phyloP scores from a whole-genome alignment of 1,139 yeast genomes.

The Candida frijolesensis region DNA sequence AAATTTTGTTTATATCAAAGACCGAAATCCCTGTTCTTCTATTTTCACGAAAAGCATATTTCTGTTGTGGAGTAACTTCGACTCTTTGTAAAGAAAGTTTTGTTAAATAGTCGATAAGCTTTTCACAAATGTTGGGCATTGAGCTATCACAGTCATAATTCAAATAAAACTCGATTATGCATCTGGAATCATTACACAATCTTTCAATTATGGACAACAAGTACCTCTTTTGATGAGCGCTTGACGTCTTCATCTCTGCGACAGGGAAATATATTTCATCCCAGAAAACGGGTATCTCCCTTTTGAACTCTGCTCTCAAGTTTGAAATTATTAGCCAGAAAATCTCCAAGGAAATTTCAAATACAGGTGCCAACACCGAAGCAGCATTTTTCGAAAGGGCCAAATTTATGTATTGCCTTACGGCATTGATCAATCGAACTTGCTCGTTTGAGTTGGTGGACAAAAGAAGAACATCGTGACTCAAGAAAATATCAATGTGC shows the following conservation, averaged over 20 bases:
- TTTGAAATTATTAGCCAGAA: constrained; percentile 88
- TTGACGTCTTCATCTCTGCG: constrained; percentile 87
- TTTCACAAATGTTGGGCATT: constrained; percentile 85
- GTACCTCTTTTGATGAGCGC: constrained; percentile 89
- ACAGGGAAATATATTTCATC: constrained; percentile 94
- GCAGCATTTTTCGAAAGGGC: constrained; percentile 91
- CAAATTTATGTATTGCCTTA: constrained; percentile 81
- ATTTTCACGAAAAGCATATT: constrained; percentile 64
- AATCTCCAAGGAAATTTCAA: constrained; percentile 88
- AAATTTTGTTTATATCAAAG: constrained; percentile 71
- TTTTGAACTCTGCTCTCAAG: constrained; percentile 82
- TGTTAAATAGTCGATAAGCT: constrained; percentile 75
- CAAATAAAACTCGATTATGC: constrained; percentile 86
- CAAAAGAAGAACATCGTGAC: constrained; percentile 61
- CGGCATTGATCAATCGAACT: constrained; percentile 72
- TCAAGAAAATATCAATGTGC: constrained; percentile 80
- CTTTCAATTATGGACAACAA: constrained; percentile 77
- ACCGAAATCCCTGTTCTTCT: constrained; percentile 65
- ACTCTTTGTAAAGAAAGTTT: constrained; percentile 70
- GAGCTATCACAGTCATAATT: constrained; percentile 92
- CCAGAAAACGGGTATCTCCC: constrained; percentile 91
- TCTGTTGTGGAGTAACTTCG: constrained; percentile 72
- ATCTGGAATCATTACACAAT: constrained; percentile 84
- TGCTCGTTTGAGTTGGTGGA: constrained; percentile 58
- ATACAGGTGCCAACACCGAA: constrained; percentile 87